Conservation (phyloP, 495 filamentous ascomycete genomes). For the Aspergillus bridgeri region DNA sequence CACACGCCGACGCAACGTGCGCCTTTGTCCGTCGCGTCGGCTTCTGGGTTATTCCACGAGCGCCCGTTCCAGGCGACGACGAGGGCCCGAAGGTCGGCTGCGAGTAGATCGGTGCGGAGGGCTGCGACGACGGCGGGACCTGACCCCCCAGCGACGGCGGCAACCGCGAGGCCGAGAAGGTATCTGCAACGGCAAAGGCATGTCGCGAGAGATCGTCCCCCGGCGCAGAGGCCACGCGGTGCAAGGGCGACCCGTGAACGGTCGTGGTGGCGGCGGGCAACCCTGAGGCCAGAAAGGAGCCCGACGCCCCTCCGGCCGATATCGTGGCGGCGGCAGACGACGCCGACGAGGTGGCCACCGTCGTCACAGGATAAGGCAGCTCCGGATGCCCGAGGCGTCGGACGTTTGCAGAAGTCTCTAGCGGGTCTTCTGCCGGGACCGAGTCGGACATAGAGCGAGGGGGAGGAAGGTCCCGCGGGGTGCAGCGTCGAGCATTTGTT, state of each 20-base stretch:
- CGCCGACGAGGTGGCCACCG: constrained; percentile 33
- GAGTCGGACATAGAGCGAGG: constrained; percentile 86
- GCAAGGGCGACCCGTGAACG: constrained; percentile 13
- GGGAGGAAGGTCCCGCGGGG: constrained; percentile 62
- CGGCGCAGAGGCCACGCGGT: constrained; percentile 11
- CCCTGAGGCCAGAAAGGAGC: constrained; percentile 25
- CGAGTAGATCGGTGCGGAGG: constrained; percentile 29
- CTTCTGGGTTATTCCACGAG: constrained; percentile 48
- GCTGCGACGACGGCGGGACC: constrained; percentile 25
- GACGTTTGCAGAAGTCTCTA: constrained; percentile 54
- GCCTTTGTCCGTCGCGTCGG: constrained; percentile 84
- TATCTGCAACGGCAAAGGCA: constrained; percentile 17
- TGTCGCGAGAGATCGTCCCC: constrained; percentile 19
- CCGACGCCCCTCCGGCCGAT: constrained; percentile 18
- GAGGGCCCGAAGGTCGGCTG: constrained; percentile 23
- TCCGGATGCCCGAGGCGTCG: constrained; percentile 48
- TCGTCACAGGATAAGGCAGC: constrained; percentile 37
- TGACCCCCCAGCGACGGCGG: constrained; percentile 27
- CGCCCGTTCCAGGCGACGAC: constrained; percentile 19
- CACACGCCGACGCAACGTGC: constrained; percentile 93
- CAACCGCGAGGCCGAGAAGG: constrained; percentile 30
- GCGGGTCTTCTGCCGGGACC: constrained; percentile 59
- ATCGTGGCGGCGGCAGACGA: constrained; percentile 23
- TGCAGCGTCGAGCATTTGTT: constrained; percentile 64
- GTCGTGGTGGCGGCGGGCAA: constrained; percentile 21